These are phyloP conservation scores for Nigrospora osmanthi DNA, from an alignment of 2,329 filamentous ascomycete genomes.

Conservation along the genomic window DNA sequence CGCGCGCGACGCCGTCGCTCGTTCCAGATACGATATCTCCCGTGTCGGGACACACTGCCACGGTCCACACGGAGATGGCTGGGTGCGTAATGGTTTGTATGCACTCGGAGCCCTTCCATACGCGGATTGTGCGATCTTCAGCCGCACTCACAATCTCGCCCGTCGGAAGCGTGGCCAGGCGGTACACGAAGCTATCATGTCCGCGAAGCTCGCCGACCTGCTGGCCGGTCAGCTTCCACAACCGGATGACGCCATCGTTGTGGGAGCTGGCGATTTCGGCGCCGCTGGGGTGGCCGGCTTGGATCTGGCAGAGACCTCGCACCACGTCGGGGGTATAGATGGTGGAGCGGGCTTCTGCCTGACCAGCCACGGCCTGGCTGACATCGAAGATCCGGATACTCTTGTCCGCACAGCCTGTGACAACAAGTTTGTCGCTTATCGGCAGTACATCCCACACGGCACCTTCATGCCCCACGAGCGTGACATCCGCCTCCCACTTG, in stretches of 20 bases:
- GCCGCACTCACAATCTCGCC: slow-evolving; percentile 87
- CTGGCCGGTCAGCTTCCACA: slow-evolving; percentile 78
- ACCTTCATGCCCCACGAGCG: slow-evolving; percentile 69
- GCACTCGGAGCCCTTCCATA: slow-evolving; percentile 80
- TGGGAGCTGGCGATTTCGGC: slow-evolving; percentile 93
- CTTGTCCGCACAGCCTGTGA: slow-evolving; percentile 91
- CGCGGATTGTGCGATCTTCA: slow-evolving; percentile 85
- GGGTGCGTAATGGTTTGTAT: slow-evolving; percentile 95
- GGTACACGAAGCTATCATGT: slow-evolving; percentile 94
- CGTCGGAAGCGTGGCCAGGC: slow-evolving; percentile 65
- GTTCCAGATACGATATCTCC: slow-evolving; percentile 93
- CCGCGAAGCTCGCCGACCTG: slow-evolving; percentile 72
- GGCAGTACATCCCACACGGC: slow-evolving; percentile 85
- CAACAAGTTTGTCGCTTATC: slow-evolving; percentile 69
- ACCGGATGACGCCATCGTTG: slow-evolving; percentile 81
- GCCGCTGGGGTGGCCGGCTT: slow-evolving; percentile 65
- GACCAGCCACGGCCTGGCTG: slow-evolving; percentile 46
- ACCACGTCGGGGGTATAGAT: slow-evolving; percentile 73
- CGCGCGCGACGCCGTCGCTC: slow-evolving; percentile 76
- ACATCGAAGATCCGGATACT: slow-evolving; percentile 79
- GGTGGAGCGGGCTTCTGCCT: slow-evolving; percentile 42
- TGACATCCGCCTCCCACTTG: slow-evolving; percentile 71
- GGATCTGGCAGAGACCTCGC: slow-evolving; percentile 79
- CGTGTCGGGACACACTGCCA: slow-evolving; percentile 72
- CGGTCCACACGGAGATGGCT: slow-evolving; percentile 91